Evolutionary conservation across 2,329 filamentous ascomycete genomes (phyloP), one percentile per base, ranked within the genome.

Genomic region (Fusarium verrucosum): DNA sequence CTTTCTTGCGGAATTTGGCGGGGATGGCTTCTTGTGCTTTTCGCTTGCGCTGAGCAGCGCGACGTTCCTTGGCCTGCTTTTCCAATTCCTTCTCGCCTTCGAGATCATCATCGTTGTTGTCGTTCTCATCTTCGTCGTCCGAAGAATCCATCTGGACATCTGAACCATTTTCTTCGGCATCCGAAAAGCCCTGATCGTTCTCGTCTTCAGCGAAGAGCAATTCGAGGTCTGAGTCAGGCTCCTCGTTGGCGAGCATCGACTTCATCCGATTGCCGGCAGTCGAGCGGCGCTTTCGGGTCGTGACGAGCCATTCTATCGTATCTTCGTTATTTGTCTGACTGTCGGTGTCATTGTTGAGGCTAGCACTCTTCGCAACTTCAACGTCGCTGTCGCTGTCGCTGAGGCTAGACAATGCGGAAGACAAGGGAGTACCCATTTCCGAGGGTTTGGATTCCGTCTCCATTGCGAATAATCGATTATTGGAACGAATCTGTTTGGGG

Each of bases 21-120:
- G 90, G 87, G 58, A 93, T 88, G 25, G 87, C 88, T 59, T 93
- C 88, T 71, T 91, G 88, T 2, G 89, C 87, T 73, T 94, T 96
- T 67, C 92, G 88, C 78, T 97, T 97, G 75, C 92, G 80, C 46
- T 83, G 92, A 4, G 85, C 87, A 56, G 83, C 77, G 70, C 82
- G 86, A 70, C 90, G 89, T 58, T 86, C 87, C 68, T 88, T 89
- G 56, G 90, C 92, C 69, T 90, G 86, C 65, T 87, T 89, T 77
- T 95, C 88, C 51, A 99, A 77, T 77, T 96, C 92, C 71, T 89
- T 90, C 78, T 99, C 95, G 30, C 95, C 95, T 54, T 92, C 91
- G 6, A 95, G 76, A 37, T 96, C 92, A 66, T 95, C 84, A 25
- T 74, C 75, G 51, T 77, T 78, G 33, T 89, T 82, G 22, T 70